These are phyloP conservation scores for Trichoderma breve DNA, from an alignment of 2,329 filamentous ascomycete species.

Conservation along the genomic window DNA sequence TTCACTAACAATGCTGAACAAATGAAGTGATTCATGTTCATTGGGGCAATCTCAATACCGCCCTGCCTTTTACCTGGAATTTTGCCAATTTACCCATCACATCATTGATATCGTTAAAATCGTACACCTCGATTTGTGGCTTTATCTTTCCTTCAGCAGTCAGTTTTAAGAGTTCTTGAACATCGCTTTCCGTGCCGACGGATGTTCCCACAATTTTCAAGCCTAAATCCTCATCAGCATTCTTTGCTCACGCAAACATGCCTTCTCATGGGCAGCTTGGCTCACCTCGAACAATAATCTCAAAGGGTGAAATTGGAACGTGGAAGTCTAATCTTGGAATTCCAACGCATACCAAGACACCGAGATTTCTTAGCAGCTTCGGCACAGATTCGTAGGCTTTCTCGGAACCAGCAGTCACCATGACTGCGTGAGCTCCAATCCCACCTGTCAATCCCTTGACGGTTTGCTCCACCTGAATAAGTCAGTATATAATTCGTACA, in stretches of 20 bases:
- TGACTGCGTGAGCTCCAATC: slow-evolving; percentile 6
- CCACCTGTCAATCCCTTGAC: not conserved
- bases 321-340: slow-evolving; percentile 2
- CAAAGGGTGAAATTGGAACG: slow-evolving; percentile 1
- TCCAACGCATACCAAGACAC: slow-evolving; percentile 4
- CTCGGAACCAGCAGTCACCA: slow-evolving; percentile 4
- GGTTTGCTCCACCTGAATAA: not conserved
- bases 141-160: slow-evolving; percentile 8
- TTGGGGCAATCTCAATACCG: not conserved
- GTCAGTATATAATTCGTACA: not conserved
- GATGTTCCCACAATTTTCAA: slow-evolving; percentile 9
- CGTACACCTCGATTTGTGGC: slow-evolving; percentile 29
- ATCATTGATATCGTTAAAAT: not conserved
- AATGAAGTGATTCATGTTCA: not conserved
- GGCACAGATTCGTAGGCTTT: slow-evolving; percentile 4
- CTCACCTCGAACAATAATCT: slow-evolving; percentile 7
- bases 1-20: not conserved
- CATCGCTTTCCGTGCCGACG: slow-evolving; percentile 7
- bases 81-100: not conserved
- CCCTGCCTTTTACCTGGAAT: not conserved
- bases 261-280: not conserved
- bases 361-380: not conserved
- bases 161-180: slow-evolving; percentile 9
- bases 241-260: not conserved
- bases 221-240: not conserved